Percentiles rank a stretch among this genome's conserved stretches.
Conservation (phyloP, 2,329 filamentous ascomycete genomes). For the Fusarium incarnatum region DNA sequence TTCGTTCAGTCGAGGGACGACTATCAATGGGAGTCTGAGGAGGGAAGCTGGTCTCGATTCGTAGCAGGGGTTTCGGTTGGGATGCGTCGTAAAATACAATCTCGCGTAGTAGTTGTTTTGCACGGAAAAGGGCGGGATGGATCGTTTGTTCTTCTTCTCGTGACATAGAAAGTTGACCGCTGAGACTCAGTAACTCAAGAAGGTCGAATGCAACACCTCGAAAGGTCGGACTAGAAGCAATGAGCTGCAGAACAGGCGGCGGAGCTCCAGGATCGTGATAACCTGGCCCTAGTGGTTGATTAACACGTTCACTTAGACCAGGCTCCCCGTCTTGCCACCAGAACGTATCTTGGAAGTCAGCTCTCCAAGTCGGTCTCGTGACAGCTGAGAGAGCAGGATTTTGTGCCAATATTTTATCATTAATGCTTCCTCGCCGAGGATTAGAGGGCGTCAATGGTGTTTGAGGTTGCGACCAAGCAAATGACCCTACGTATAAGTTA, state of each 20-base stretch:
- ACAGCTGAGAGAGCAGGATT: slow-evolving; percentile 58
- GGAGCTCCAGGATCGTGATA: slow-evolving; percentile 51
- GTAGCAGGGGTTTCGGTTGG: slow-evolving; percentile 59
- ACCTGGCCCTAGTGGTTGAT: slow-evolving; percentile 18
- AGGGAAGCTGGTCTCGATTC: slow-evolving; percentile 31
- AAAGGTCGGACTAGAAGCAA: slow-evolving; percentile 65
- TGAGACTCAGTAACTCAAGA: slow-evolving; percentile 64
- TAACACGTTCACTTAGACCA: slow-evolving; percentile 46
- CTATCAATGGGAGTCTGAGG: slow-evolving; percentile 54
- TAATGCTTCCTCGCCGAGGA: slow-evolving; percentile 62
- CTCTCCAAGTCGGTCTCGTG: slow-evolving; percentile 55
- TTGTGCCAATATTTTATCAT: slow-evolving; percentile 62
- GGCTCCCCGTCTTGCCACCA: slow-evolving; percentile 67
- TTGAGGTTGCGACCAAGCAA: slow-evolving; percentile 62
- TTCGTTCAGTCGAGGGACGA: slow-evolving; percentile 60
- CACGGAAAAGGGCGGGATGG: slow-evolving; percentile 64
- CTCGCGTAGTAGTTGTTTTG: slow-evolving; percentile 67
- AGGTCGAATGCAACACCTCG: slow-evolving; percentile 62
- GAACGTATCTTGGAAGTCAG: slow-evolving; percentile 68
- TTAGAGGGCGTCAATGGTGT: slow-evolving; percentile 64
- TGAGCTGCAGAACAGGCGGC: slow-evolving; percentile 62
- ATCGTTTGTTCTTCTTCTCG: slow-evolving; percentile 61
- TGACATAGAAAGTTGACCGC: slow-evolving; percentile 60
- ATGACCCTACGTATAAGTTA: slow-evolving; percentile 52
- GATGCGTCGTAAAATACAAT: slow-evolving; percentile 65